A percentile compares a stretch with the other conserved stretches of the same genome.
phyloP scores from a whole-genome alignment of 176 grass and related monocot species.

The Phoenix dactylifera region DNA sequence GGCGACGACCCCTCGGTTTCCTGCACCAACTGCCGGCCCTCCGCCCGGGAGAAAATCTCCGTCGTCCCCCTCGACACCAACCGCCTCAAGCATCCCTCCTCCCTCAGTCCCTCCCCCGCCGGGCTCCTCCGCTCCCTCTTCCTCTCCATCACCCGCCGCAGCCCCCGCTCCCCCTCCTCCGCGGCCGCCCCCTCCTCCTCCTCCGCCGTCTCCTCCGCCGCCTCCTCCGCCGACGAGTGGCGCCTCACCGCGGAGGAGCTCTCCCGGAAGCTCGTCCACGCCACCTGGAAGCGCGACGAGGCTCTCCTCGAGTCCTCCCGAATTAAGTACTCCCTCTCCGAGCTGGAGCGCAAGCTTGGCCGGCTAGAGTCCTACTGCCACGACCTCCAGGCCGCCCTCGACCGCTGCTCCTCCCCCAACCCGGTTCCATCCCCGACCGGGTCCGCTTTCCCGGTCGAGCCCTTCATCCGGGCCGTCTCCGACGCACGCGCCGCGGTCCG shows the following conservation, averaged over 20 bases:
- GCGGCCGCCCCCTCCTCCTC: constrained; percentile 15
- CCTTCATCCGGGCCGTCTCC: constrained; percentile 48
- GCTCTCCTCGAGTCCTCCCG: constrained; percentile 63
- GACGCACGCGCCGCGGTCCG: constrained; percentile 60
- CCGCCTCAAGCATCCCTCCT: constrained; percentile 24
- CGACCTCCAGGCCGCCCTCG: constrained; percentile 17
- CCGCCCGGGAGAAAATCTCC: constrained; percentile 23
- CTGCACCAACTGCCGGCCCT: constrained; percentile 32
- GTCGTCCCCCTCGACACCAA: constrained; percentile 1
- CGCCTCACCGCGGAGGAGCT: constrained; percentile 58
- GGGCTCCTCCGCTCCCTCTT: constrained; percentile 60
- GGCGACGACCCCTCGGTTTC: constrained; percentile 37
- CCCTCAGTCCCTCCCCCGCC: constrained; percentile 32
- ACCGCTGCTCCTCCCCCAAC: not conserved
- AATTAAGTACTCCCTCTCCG: constrained; percentile 57
- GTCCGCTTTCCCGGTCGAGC: constrained; percentile 24
- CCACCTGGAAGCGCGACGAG: constrained; percentile 74
- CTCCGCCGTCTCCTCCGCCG: constrained; percentile 20
- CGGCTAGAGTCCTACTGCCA: constrained; percentile 48
- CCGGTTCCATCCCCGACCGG: not conserved
- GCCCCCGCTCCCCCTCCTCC: constrained; percentile 38
- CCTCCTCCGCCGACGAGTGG: constrained; percentile 44
- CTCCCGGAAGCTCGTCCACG: constrained; percentile 55
- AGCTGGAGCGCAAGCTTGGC: constrained; percentile 70
- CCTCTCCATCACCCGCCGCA: constrained; percentile 25